Evolutionary conservation across 2,329 filamentous ascomycete genomes (phyloP).

Genomic region (Botrytis medusae): DNA sequence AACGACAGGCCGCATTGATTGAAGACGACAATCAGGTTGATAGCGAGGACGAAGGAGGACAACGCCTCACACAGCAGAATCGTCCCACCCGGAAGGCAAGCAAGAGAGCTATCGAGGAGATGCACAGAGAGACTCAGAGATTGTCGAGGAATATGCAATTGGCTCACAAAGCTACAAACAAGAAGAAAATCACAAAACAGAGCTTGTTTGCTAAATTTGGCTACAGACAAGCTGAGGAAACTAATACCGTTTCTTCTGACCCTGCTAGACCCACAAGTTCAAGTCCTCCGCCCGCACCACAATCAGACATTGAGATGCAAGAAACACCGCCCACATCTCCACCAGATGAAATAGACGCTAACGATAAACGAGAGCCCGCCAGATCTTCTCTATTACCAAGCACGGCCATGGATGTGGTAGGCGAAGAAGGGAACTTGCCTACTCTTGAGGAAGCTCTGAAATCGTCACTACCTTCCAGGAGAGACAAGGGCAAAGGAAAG

Average conservation of each 20-base stretch:
- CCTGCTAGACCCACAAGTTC: slow-evolving; percentile 52
- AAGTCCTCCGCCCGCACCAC: slow-evolving; percentile 46
- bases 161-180: slow-evolving; percentile 83
- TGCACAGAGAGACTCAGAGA: slow-evolving; percentile 91
- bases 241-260: slow-evolving; percentile 35
- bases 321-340: slow-evolving; percentile 75
- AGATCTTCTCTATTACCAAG: slow-evolving; percentile 6
- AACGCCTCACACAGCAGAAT: slow-evolving; percentile 65
- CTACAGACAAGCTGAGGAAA: slow-evolving; percentile 52
- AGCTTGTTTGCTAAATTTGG: slow-evolving; percentile 85
- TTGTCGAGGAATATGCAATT: slow-evolving; percentile 89
- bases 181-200: slow-evolving; percentile 84
- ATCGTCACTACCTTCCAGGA: slow-evolving; percentile 31
- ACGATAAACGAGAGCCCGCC: slow-evolving; percentile 36
- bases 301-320: slow-evolving; percentile 53
- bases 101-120: slow-evolving; percentile 92
- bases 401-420: not conserved
- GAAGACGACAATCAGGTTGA: slow-evolving; percentile 55
- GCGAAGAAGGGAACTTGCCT: slow-evolving; percentile 26
- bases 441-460: slow-evolving; percentile 28
- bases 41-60: slow-evolving; percentile 62
- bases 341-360: slow-evolving; percentile 21
- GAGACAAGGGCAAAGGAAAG: slow-evolving; percentile 63
- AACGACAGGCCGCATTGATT: slow-evolving; percentile 50
- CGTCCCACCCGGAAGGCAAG: slow-evolving; percentile 81